Evolutionary conservation across 805 yeast species (phyloP).

Genomic region (Teunomyces aglyptinius): DNA sequence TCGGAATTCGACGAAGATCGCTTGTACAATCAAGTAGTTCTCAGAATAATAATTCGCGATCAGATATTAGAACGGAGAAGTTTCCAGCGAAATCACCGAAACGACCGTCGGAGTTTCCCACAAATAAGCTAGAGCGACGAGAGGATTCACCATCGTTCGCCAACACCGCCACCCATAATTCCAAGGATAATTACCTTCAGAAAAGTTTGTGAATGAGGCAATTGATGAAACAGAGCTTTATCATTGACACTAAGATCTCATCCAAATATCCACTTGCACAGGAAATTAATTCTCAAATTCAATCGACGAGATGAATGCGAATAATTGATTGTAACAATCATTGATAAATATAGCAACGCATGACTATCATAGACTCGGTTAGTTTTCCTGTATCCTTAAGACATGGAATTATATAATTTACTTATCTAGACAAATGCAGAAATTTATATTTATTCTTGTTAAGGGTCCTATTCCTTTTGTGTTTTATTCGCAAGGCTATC

Average conservation of each 20-base stretch:
- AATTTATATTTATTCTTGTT: background rate
- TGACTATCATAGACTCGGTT: background rate
- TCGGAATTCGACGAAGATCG: slow-evolving; percentile 1
- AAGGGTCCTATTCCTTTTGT: no score
- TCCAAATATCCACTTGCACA: background rate
- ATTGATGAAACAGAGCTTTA: background rate
- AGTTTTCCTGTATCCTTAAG: background rate
- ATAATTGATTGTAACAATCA: slow-evolving; percentile 2
- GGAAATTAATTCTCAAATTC: background rate
- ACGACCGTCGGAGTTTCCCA: slow-evolving; percentile 2
- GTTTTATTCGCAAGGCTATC: no score
- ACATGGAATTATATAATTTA: background rate
- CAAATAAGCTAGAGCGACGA: slow-evolving; percentile 1
- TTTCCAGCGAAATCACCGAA: slow-evolving; percentile 2
- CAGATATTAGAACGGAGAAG: background rate
- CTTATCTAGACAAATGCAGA: background rate
- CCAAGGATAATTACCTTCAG: background rate
- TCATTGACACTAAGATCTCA: background rate
- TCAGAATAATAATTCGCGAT: background rate
- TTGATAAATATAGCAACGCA: background rate
- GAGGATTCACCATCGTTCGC: slow-evolving; percentile 6
- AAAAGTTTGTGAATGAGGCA: slow-evolving; percentile 1
- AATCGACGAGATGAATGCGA: slow-evolving; percentile 1
- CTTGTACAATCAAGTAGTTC: background rate
- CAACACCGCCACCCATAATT: background rate